A percentile compares a stretch with the other conserved stretches of the same genome.
Conservation (phyloP, 805 yeast genomes). For the Teunomyces barrocoloradensis region DNA sequence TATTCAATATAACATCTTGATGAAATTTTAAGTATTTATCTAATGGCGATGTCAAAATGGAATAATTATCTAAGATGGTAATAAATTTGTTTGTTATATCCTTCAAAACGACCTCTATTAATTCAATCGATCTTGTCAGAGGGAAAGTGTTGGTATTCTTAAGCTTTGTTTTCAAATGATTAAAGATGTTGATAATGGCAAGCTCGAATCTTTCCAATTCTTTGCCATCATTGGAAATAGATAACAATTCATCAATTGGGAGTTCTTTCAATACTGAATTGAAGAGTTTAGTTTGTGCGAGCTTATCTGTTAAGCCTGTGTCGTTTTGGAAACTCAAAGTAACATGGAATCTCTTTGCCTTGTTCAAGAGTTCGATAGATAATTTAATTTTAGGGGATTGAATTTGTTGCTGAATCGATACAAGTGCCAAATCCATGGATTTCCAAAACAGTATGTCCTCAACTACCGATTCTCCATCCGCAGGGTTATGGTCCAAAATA, state of each 20-base stretch:
- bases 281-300: slow-evolving; percentile 50
- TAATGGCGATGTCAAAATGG: slow-evolving; percentile 45
- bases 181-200: slow-evolving; percentile 49
- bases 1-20: slow-evolving; percentile 18
- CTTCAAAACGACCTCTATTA: slow-evolving; percentile 62
- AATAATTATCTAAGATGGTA: slow-evolving; percentile 31
- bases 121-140: slow-evolving; percentile 54
- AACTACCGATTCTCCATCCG: slow-evolving; percentile 48
- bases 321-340: slow-evolving; percentile 72
- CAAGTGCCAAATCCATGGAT: slow-evolving; percentile 61
- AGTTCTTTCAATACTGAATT: slow-evolving; percentile 66
- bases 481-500: slow-evolving; percentile 48
- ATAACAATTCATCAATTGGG: slow-evolving; percentile 57
- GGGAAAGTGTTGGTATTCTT: slow-evolving; percentile 58
- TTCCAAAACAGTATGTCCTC: slow-evolving; percentile 82
- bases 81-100: slow-evolving; percentile 52
- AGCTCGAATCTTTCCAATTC: slow-evolving; percentile 42
- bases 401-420: slow-evolving; percentile 56
- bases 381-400: slow-evolving; percentile 49
- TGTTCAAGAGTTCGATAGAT: slow-evolving; percentile 59
- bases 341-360: slow-evolving; percentile 77
- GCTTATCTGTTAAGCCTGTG: slow-evolving; percentile 59
- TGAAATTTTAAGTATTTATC: slow-evolving; percentile 33
- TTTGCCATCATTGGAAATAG: slow-evolving; percentile 16
- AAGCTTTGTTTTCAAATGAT: slow-evolving; percentile 59